A percentile compares a stretch with the other conserved stretches of the same genome.
Conservation (phyloP, 257 asterid genomes). For the Salvia rosmarinus region DNA sequence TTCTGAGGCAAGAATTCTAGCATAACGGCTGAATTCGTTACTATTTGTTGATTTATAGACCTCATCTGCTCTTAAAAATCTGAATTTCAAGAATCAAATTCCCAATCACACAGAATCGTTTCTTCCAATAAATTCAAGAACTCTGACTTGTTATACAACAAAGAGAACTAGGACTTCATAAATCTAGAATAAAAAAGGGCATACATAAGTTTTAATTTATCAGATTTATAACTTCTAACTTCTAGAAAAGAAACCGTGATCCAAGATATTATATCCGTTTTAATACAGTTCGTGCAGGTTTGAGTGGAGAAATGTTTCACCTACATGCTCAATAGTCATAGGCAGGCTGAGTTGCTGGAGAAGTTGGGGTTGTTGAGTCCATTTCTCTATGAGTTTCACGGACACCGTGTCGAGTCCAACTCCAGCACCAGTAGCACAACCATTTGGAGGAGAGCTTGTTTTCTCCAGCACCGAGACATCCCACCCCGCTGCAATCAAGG, state of each 20-base stretch:
- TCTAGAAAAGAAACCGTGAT: background rate
- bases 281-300: background rate
- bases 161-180: background rate
- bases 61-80: too few relatives aligned
- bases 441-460: slow-evolving; percentile 56
- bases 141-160: too few relatives aligned
- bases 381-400: slow-evolving; percentile 45
- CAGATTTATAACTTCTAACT: background rate
- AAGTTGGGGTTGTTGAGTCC: slow-evolving; percentile 55
- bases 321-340: slow-evolving; percentile 67
- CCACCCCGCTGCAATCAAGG: slow-evolving; percentile 75
- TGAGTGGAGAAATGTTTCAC: slow-evolving; percentile 13
- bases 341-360: slow-evolving; percentile 53
- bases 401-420: slow-evolving; percentile 68
- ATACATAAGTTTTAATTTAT: background rate
- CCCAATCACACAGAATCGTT: background rate
- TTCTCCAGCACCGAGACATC: slow-evolving; percentile 80
- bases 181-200: background rate
- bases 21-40: background rate
- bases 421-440: slow-evolving; percentile 80
- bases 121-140: too few relatives aligned
- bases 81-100: background rate
- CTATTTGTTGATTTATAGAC: background rate
- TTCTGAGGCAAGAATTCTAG: too few relatives aligned
- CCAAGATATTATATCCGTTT: background rate